phyloP scores from a whole-genome alignment of 176 grass and related monocot species.

The Stipa capillata region DNA sequence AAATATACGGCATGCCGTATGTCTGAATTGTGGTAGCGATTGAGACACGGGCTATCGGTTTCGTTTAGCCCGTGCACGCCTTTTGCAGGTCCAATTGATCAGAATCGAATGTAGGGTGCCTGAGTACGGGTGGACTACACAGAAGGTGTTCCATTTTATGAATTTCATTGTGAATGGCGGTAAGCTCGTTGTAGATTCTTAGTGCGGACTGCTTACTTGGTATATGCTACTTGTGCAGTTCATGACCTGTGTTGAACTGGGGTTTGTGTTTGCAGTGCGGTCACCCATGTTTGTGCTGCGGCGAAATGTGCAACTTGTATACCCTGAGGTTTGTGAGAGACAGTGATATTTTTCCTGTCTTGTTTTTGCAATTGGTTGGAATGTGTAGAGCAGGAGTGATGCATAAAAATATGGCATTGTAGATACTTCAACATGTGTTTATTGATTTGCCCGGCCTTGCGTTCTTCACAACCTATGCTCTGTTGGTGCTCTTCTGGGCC shows the following conservation, averaged over 20 bases:
- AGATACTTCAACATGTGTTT: conserved; percentile 61
- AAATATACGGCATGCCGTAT: not conserved
- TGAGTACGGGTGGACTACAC: conserved; percentile 63
- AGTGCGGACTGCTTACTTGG: not conserved
- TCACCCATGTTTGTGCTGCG: conserved; percentile 43
- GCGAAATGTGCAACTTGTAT: conserved; percentile 41
- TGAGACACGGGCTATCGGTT: not conserved
- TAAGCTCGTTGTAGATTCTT: conserved; percentile 3
- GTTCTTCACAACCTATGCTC: conserved; percentile 66
- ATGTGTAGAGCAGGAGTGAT: not conserved
- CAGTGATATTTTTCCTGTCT: not conserved
- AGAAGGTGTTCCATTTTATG: conserved; percentile 65
- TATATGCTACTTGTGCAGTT: not conserved
- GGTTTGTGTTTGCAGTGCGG: conserved; percentile 28
- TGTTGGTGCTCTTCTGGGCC: conserved; percentile 71
- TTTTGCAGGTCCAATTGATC: conserved; percentile 55
- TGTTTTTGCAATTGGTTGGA: not conserved
- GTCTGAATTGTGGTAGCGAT: not conserved
- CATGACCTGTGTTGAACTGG: not conserved
- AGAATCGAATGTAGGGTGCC: conserved; percentile 58
- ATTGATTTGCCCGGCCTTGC: conserved; percentile 48
- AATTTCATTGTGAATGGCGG: conserved; percentile 59
- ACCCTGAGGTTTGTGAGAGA: conserved; percentile 37
- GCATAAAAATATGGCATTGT: not conserved
- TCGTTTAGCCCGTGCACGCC: not conserved